Evolutionary conservation across 2,329 filamentous ascomycete species (phyloP), one percentile per base, ranked within the genome.

Genomic region (Microcyclosporella mali): DNA sequence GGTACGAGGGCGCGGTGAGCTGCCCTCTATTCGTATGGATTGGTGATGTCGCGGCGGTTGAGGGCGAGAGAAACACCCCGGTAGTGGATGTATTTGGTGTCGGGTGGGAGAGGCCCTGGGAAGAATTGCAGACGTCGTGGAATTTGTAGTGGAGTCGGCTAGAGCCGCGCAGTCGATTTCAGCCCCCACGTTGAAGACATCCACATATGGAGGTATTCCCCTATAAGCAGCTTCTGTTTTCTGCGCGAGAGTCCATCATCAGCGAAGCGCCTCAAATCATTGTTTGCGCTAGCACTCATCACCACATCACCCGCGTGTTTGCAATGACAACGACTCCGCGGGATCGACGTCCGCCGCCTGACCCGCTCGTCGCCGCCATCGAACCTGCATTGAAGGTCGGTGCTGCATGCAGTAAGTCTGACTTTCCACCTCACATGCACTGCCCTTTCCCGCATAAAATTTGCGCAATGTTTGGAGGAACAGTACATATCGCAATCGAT

Each of bases 341-440:
- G n/a, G n/a, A n/a, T n/a, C n/a, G n/a, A n/a, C n/a, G n/a, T n/a
- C n/a, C n/a, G n/a, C n/a, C n/a, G 21, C 21, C 4, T 4, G 54
- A 58, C 35, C 48, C 53, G 3, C 37, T 56, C n/a, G 30, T 43
- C 11, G 56, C 50, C 21, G 40, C 57, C 18, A 33, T 64, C 9
- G 55, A 47, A 35, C 56, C 62, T 16, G 52, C 60, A 15, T 25
- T 64, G 37, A 62, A 61, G 44, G 55, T 62, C 12, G 62, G 62
- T 28, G 50, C 53, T 34, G 58, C 56, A 31, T 58, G 56, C 51
- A 60, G 60, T 62, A 51, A 53, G 58, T 55, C 11, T 12, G 6
- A n/a, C 18, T 17, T 37, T 29, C 32, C 33, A 48, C 21, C 30
- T 21, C 18, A 25, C 21, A 25, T 9, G 21, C 21, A 9, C n/a